Evolutionary conservation across 345 rosid species (phyloP).

Genomic region (Hirschfeldia incana): DNA sequence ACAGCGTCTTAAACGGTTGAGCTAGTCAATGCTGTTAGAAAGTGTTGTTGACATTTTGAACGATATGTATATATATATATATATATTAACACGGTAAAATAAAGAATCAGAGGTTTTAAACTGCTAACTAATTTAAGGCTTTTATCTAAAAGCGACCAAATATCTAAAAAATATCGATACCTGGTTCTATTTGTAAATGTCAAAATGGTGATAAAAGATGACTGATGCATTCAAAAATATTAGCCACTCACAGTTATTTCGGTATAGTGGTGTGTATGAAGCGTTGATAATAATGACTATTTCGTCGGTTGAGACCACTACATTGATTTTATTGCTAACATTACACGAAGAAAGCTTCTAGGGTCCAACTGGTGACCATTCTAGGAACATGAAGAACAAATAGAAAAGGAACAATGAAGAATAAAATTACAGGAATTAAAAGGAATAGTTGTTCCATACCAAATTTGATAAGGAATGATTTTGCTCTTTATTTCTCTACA

Average conservation of each 20-base stretch:
- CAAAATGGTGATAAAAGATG: neutral
- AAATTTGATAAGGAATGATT: no score
- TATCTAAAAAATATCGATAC: neutral
- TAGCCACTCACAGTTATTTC: neutral
- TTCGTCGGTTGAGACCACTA: neutral
- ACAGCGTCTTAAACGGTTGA: slow-evolving; percentile 6
- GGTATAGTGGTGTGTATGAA: neutral
- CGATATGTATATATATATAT: neutral
- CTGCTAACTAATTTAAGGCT: neutral
- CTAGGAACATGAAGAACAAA: no score
- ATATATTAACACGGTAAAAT: neutral
- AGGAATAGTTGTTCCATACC: no score
- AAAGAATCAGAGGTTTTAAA: neutral
- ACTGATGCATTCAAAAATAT: neutral
- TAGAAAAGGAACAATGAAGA: no score
- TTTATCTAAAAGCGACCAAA: neutral
- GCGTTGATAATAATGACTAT: neutral
- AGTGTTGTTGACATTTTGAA: neutral
- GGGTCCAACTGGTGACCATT: no score
- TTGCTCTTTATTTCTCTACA: no score
- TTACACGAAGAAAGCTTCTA: neutral
- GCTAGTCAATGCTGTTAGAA: slow-evolving; percentile 14
- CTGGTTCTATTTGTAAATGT: neutral
- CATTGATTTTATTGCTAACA: neutral
- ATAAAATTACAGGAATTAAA: no score